Evolutionary conservation across 495 filamentous ascomycete species (phyloP), one percentile per base, ranked within the genome.

Genomic region (Corynascus novoguineensis): DNA sequence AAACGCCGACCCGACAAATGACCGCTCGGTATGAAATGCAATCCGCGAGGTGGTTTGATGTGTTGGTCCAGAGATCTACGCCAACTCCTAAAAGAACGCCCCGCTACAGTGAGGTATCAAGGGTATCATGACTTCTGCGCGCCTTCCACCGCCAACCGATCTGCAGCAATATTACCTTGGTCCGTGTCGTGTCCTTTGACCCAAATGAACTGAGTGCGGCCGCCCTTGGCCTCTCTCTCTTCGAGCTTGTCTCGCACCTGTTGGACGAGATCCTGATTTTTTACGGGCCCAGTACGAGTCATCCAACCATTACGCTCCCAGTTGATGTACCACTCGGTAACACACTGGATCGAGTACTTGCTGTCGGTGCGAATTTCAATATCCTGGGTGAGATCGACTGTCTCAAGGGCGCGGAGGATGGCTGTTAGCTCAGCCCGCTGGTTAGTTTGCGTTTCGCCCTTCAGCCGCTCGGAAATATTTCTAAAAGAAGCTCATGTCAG

Each of bases 361-460:
- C 85, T 90, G 71, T 97, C 93, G 15, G 86, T 87, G 64, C 86
- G 79, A 61, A 97, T 89, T 32, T 81, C 78, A 14, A 90, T 75
- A 48, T 83, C 74, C 15, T 53, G 78, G 72, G 67, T 84, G 2
- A 59, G 31, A 25, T 42, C 42, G 2, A 88, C 81, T 25, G 84
- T 82, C 63, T 97, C 83, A 24, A 98, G 79, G 7, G 90, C 89
- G 49, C 92, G 86, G 5, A 87, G 75, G 58, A 97, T 86, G 0
- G 91, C 93, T 4, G 89, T 91, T 51, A 98, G 75, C 70, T 98
- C 93, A 15, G 93, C 93, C 5, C 93, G 89, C 68, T 97, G 88
- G 68, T 97, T 98, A 1, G 93, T 97, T 68, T 98, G 93, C 10
- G 76, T 70, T 11, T 76, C 71, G 35, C 92, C 92, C 38, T 73